Evolutionary conservation across 2,329 filamentous ascomycete genomes (phyloP).

Genomic region (Chalara sp.): DNA sequence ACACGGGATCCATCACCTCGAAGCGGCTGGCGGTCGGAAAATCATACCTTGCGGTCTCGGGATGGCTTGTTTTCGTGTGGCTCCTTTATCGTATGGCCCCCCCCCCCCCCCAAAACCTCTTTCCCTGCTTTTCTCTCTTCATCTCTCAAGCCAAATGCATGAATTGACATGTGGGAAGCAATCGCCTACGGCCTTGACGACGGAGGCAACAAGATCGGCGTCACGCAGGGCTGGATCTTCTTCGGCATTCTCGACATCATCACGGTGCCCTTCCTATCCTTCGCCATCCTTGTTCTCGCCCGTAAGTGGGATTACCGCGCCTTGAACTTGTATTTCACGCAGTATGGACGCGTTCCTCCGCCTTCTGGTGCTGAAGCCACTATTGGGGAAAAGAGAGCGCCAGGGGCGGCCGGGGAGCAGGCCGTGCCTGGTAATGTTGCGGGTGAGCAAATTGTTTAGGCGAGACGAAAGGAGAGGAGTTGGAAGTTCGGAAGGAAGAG

Average conservation of each 20-base stretch:
- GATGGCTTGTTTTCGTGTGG: constrained; percentile 52
- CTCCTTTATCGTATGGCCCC: constrained; percentile 39
- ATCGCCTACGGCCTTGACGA: constrained; percentile 57
- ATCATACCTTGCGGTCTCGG: constrained; percentile 49
- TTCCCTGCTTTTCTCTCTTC: too few species aligned
- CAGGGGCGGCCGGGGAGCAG: too few species aligned
- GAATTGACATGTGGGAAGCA: constrained; percentile 27
- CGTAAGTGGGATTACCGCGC: constrained; percentile 14
- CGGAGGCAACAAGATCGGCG: constrained; percentile 57
- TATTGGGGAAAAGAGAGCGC: neutral
- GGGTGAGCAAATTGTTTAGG: too few species aligned
- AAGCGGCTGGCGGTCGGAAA: constrained; percentile 44
- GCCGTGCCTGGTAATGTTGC: too few species aligned
- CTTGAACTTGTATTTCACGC: constrained; percentile 22
- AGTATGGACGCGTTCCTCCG: constrained; percentile 19
- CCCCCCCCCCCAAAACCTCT: too few species aligned
- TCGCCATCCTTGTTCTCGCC: constrained; percentile 10
- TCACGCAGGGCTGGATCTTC: constrained; percentile 59
- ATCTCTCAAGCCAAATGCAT: too few species aligned
- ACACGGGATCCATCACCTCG: constrained; percentile 49
- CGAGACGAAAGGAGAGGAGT: too few species aligned
- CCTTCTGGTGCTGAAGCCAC: neutral
- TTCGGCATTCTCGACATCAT: constrained; percentile 61
- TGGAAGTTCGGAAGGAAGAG: too few species aligned
- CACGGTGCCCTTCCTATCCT: constrained; percentile 44